A percentile compares a stretch with the other conserved stretches of the same genome.
Conservation (phyloP, 805 yeast species). For the Myxozyma vanderwaltii region DNA sequence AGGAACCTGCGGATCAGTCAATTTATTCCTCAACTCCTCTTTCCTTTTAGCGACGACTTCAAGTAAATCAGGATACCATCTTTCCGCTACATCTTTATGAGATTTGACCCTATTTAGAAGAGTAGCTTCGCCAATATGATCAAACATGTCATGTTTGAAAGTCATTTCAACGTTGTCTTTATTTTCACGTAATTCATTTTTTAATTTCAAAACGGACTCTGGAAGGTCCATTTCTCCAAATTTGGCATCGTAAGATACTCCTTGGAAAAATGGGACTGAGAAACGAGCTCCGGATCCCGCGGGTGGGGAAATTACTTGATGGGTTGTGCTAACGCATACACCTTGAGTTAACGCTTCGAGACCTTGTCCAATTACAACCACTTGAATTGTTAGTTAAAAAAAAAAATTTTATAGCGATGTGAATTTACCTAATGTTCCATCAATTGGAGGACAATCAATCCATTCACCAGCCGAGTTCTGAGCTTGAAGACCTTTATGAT, state of each 20-base stretch:
- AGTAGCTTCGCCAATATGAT: conserved; percentile 46
- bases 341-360: conserved; percentile 62
- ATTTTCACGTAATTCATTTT: conserved; percentile 13
- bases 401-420: neutral
- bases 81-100: conserved; percentile 47
- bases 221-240: conserved; percentile 28
- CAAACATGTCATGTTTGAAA: conserved; percentile 28
- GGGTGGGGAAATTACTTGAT: conserved; percentile 47
- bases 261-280: conserved; percentile 54
- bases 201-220: conserved; percentile 14
- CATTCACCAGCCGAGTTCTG: conserved; percentile 58
- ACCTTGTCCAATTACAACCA: conserved; percentile 63
- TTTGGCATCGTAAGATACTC: conserved; percentile 37
- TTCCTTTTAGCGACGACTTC: conserved; percentile 14
- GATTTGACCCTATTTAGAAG: conserved; percentile 47
- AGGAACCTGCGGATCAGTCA: neutral
- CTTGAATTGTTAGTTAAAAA: conserved; percentile 44
- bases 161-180: conserved; percentile 28
- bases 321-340: conserved; percentile 61
- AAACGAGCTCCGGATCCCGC: conserved; percentile 40
- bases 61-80: conserved; percentile 46
- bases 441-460: conserved; percentile 56
- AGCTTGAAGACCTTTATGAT: conserved; percentile 52
- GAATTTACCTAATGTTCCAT: conserved; percentile 34
- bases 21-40: conserved; percentile 16